Percentiles rank a stretch among this genome's conserved stretches.
phyloP scores from a whole-genome alignment of 2,329 filamentous ascomycete species.

The Diaporthe australafricana region DNA sequence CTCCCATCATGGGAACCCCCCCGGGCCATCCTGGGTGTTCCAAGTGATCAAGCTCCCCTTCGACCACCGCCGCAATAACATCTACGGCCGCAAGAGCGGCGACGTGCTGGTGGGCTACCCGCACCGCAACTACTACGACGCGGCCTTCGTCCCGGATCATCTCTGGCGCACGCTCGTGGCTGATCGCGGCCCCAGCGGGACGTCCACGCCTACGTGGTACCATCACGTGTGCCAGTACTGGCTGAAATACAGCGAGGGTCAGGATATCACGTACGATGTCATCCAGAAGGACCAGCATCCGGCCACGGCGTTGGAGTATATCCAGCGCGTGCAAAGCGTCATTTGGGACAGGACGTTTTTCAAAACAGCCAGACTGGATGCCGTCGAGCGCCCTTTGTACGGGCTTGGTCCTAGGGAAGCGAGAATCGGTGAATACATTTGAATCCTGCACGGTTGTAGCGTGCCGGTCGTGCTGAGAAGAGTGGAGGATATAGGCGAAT shows the following conservation, averaged over 20 bases:
- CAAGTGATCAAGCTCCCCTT: neutral
- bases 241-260: neutral
- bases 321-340: neutral
- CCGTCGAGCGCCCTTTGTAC: neutral
- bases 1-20: neutral
- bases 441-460: neutral
- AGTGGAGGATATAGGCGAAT: neutral
- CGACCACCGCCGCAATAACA: neutral
- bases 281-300: neutral
- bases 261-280: neutral
- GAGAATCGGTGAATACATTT: neutral
- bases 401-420: neutral
- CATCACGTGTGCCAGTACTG: neutral
- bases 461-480: neutral
- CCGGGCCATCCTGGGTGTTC: neutral
- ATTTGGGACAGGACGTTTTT: neutral
- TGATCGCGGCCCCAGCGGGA: neutral
- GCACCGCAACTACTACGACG: neutral
- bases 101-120: neutral
- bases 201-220: neutral
- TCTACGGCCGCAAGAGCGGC: neutral
- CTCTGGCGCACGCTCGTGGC: neutral
- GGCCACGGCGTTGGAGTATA: neutral
- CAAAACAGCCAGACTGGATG: neutral
- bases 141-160: neutral